Conservation (phyloP, 768 basidiomycete species). For the Russula compacta region DNA sequence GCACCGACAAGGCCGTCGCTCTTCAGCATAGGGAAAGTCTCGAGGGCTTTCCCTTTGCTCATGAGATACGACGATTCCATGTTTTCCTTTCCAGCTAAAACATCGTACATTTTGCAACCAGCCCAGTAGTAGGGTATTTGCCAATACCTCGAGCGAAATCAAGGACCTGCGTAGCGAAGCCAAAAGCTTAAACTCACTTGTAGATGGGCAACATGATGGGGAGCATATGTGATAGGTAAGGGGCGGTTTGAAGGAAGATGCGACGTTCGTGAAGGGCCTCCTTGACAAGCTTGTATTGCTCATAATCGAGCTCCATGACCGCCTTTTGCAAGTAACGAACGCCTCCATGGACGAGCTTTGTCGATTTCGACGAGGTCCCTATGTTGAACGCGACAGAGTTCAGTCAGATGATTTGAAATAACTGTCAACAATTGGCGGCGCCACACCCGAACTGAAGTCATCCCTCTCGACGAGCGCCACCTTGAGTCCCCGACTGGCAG, state of each 20-base stretch:
- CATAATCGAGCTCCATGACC: slow-evolving; percentile 89
- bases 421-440: not conserved
- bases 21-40: slow-evolving; percentile 96
- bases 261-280: slow-evolving; percentile 89
- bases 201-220: slow-evolving; percentile 98
- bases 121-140: slow-evolving; percentile 94
- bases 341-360: slow-evolving; percentile 96
- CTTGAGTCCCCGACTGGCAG: slow-evolving; percentile 81
- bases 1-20: slow-evolving; percentile 86
- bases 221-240: slow-evolving; percentile 85
- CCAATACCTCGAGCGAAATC: slow-evolving; percentile 58
- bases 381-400: not conserved
- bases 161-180: not conserved
- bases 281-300: slow-evolving; percentile 92
- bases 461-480: slow-evolving; percentile 91
- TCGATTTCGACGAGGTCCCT: slow-evolving; percentile 96
- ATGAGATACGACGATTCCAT: slow-evolving; percentile 95
- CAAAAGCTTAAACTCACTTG: slow-evolving; percentile 43
- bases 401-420: not conserved
- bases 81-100: slow-evolving; percentile 92
- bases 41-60: slow-evolving; percentile 87
- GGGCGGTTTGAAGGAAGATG: slow-evolving; percentile 93
- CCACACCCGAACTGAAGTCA: slow-evolving; percentile 80
- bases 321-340: slow-evolving; percentile 98
- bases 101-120: slow-evolving; percentile 93